These are phyloP conservation scores for Aegilops sharonensis DNA, from an alignment of 176 grass and related monocot genomes.

Conservation along the genomic window DNA sequence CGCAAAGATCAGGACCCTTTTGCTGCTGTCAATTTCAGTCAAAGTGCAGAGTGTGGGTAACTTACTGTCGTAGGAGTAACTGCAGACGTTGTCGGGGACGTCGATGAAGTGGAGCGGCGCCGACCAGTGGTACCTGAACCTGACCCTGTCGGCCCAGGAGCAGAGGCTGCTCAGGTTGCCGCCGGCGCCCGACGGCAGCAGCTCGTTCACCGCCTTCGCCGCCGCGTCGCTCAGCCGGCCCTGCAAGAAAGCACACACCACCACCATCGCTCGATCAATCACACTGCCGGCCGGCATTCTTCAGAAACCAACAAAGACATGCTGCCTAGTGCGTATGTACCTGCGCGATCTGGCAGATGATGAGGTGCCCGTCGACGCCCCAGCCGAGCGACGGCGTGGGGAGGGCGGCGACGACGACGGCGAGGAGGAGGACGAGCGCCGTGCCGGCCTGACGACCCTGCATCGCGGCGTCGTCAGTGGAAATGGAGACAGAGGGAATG, in stretches of 20 bases:
- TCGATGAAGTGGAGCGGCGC: conserved; percentile 61
- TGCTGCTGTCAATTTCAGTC: not conserved
- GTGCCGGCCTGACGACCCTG: not conserved
- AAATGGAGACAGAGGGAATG: not conserved
- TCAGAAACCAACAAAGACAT: too few species aligned
- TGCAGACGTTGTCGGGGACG: conserved; percentile 55
- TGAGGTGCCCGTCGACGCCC: conserved; percentile 56
- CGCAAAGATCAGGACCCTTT: not conserved
- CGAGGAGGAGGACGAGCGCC: not conserved
- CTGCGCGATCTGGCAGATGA: conserved; percentile 64
- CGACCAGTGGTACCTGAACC: conserved; percentile 51
- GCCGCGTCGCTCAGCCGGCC: conserved; percentile 32
- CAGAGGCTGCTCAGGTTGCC: conserved; percentile 58
- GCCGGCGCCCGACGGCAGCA: conserved; percentile 54
- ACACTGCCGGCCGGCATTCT: not conserved
- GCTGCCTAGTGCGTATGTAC: not conserved
- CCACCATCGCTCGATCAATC: not conserved
- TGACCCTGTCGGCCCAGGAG: conserved; percentile 53
- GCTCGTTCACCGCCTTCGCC: conserved; percentile 41
- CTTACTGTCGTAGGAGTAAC: conserved; percentile 53
- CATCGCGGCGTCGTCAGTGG: not conserved
- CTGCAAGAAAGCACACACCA: not conserved
- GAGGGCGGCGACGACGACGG: conserved; percentile 20
- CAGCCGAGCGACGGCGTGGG: conserved; percentile 40
- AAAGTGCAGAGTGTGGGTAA: not conserved